Conservation (phyloP, 2,329 filamentous ascomycete genomes). For the Dothidotthia symphoricarpi region DNA sequence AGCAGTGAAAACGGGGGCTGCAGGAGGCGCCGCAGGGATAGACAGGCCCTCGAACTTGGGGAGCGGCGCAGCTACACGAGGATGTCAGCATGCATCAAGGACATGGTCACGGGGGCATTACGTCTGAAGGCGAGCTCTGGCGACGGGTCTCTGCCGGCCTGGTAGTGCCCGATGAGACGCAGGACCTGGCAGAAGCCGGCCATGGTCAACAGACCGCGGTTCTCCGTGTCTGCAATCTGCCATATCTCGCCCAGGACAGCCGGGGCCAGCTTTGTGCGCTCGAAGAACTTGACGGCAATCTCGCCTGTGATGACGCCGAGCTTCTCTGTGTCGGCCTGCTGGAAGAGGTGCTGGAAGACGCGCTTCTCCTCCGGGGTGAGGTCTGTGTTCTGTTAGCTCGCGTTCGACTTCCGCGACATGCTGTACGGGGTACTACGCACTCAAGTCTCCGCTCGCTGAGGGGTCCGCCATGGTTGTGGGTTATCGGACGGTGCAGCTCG, state of each 20-base stretch:
- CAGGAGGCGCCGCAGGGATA: constrained; percentile 49
- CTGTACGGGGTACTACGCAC: constrained; percentile 16
- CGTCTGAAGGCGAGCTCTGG: constrained; percentile 78
- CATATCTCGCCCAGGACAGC: constrained; percentile 92
- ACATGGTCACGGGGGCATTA: constrained; percentile 36
- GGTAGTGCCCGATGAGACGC: constrained; percentile 91
- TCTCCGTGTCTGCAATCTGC: constrained; percentile 97
- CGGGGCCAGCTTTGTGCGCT: constrained; percentile 87
- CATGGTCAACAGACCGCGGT: constrained; percentile 88
- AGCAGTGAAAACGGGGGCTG: constrained; percentile 49
- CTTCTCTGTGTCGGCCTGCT: constrained; percentile 85
- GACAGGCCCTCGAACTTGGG: constrained; percentile 85
- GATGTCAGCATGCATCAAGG: constrained; percentile 18
- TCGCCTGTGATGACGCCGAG: constrained; percentile 95
- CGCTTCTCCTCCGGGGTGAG: constrained; percentile 90
- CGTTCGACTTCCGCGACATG: constrained; percentile 4
- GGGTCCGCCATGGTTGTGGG: constrained; percentile 39
- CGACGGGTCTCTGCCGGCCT: constrained; percentile 79
- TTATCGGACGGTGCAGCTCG: constrained; percentile 18
- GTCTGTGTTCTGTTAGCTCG: constrained; percentile 65
- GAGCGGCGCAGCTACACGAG: constrained; percentile 66
- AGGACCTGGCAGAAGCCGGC: constrained; percentile 91
- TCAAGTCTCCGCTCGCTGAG: constrained; percentile 35
- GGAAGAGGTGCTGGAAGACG: constrained; percentile 88
- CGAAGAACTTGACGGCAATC: constrained; percentile 94